Base-by-base conservation (phyloP, 129 eudicot genomes). In the Artemisia argyi region DNA sequence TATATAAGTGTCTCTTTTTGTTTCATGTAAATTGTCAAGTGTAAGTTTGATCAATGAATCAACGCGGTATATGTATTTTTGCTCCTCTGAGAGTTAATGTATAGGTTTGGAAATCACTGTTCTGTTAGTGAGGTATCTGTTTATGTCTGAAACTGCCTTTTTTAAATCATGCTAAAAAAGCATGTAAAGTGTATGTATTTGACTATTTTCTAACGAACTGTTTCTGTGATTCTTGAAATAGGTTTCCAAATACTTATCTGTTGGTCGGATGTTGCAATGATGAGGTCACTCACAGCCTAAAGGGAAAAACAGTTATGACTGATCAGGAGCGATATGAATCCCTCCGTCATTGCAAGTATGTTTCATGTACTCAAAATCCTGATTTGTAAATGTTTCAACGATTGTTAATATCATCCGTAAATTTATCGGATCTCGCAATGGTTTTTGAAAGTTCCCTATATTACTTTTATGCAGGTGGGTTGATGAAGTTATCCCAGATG, bases 401-500 rank as follows among this genome's bases (percentile, higher is more conserved):
- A 11, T 22, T 0, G 28, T 18, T 60, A 1, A 44, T 5, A 2
- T 69, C 3, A 32, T 14, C 17, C 32, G 44, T 30, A 54, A 13
- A 12, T 16, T 11, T 35, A 11, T 16, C 42, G 19, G 16, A 61
- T 61, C 5, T 15, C 6, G 14, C 48, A 14, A 2, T 28, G 1
- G 42, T 3, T 14, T 42, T 70, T 77, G 30, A 79, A 60, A 64
- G 39, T 35, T 67, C 13, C 35, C 30, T 51, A 17, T 10, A 55
- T 61, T 3, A 4, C 68, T 19, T 73, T 61, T 50, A 28, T 77
- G 74, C 95, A 94, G 98, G 81, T 94, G 98, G 97, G 98, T 94
- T 81, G 98, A 94, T 76, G 98, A 94, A 82, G 98, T 94, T 77
- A 94, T 94, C 69, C 97, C 98, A 42, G 98, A 94, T 76, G 98